Evolutionary conservation across 2,329 filamentous ascomycete genomes (phyloP), one percentile per base, ranked within the genome.

Genomic region (Didymella segeticola): DNA sequence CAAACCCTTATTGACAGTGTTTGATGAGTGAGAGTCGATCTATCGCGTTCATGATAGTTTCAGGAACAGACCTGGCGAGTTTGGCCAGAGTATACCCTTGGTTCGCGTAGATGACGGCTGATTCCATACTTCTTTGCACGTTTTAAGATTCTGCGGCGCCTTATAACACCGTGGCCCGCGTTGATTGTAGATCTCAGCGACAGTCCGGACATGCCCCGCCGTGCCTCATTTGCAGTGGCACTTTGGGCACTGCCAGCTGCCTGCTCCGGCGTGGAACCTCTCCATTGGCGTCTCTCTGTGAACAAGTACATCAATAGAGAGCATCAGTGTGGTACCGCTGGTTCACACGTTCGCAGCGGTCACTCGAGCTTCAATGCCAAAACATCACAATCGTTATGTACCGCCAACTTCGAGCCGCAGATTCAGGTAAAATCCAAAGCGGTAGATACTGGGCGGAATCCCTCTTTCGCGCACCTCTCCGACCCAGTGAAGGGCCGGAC

Each of bases 381-480:
- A 23, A n/a, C 19, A 22, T n/a, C 19, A 38, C 19, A 22, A 30
- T 12, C 15, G 12, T 9, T 48, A 71, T 80, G 76, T 80, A 67
- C 74, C 78, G 77, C 77, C 76, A 73, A 77, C 76, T 75, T 76
- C 79, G 79, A 81, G 75, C 79, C 77, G 75, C 78, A 76, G 72
- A 72, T 79, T 79, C 75, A 77, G 75, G 66, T 71, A 62, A 72
- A 72, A 76, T 80, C 77, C 71, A 72, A 73, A 79, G 78, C 78
- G 76, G 79, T 76, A 81, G 79, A 81, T 81, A 81, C 79, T 72
- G 77, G 78, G 77, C 76, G 73, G 53, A 47, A 25, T 75, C 69
- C 60, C 53, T 80, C 77, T 80, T 58, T 74, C 78, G 74, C 78
- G 68, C 74, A 70, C 57, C 63, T 62, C 56, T 62, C 56, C 60